A percentile compares a stretch with the other conserved stretches of the same genome.
Evolutionary conservation across 2,329 filamentous ascomycete species (phyloP).

Genomic region (Tolypocladium nubicola): DNA sequence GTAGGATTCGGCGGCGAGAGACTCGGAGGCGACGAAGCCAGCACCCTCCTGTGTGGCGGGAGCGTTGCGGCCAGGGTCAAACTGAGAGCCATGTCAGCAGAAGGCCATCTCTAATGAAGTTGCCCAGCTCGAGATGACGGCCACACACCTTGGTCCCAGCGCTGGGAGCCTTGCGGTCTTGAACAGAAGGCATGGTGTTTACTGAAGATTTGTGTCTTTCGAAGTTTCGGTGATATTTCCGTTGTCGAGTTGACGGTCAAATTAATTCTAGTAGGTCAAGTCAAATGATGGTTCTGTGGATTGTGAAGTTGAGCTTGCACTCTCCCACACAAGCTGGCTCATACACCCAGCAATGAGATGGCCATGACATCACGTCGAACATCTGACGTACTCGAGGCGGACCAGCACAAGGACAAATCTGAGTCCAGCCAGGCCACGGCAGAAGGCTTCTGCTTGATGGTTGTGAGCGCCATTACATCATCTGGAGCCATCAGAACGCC

Average conservation of each 20-base stretch:
- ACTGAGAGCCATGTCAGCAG: slow-evolving; percentile 19
- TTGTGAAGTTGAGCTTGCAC: too few relatives aligned
- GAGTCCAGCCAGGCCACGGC: neutral
- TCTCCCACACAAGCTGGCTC: neutral
- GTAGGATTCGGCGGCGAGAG: slow-evolving; percentile 66
- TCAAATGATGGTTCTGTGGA: neutral
- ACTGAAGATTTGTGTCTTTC: neutral
- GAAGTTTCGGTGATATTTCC: neutral
- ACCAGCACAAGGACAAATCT: neutral
- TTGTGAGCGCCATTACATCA: neutral
- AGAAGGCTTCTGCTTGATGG: neutral
- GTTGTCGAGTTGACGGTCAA: neutral
- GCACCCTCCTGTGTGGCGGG: slow-evolving; percentile 47
- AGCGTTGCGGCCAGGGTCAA: slow-evolving; percentile 34
- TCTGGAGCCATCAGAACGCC: neutral
- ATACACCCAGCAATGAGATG: neutral
- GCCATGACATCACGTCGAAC: neutral
- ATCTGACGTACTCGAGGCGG: neutral
- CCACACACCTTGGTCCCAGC: slow-evolving; percentile 7
- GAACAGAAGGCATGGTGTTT: slow-evolving; percentile 1
- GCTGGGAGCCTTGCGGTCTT: slow-evolving; percentile 6
- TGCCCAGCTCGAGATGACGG: neutral
- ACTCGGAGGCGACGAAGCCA: slow-evolving; percentile 56
- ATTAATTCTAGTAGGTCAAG: neutral
- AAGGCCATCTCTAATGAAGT: neutral